Evolutionary conservation across 768 basidiomycete genomes (phyloP).

Genomic region (Naematelia aurantialba): DNA sequence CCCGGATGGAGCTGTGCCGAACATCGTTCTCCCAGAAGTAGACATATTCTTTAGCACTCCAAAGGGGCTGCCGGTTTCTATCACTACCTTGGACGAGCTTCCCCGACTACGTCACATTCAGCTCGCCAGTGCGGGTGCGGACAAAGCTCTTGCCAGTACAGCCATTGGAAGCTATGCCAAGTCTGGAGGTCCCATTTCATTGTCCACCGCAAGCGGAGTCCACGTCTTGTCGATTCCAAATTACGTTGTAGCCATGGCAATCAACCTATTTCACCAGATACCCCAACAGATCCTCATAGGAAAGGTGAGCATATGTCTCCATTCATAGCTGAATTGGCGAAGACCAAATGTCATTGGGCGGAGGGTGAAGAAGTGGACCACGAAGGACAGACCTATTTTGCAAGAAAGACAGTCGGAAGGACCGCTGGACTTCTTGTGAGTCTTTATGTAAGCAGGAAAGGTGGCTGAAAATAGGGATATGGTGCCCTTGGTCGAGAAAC

Average conservation of each 20-base stretch:
- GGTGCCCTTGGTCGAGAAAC: constrained; percentile 46
- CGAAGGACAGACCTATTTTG: constrained; percentile 24
- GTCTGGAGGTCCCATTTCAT: constrained; percentile 18
- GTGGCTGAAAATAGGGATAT: constrained; percentile 41
- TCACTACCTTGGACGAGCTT: constrained; percentile 16
- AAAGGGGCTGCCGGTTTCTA: constrained; percentile 15
- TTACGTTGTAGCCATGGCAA: constrained; percentile 33
- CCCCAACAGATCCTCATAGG: not conserved
- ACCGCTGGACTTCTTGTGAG: constrained; percentile 7
- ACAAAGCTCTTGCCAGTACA: constrained; percentile 7
- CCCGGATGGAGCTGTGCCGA: constrained; percentile 12
- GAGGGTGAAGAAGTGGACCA: constrained; percentile 22
- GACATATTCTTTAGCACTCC: constrained; percentile 27
- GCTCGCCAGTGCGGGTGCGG: constrained; percentile 35
- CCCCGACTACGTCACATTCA: constrained; percentile 41
- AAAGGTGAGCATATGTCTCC: not conserved
- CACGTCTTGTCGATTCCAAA: constrained; percentile 46
- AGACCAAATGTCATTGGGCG: constrained; percentile 30
- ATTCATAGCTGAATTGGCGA: constrained; percentile 4
- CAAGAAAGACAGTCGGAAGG: not conserved
- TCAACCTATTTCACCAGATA: constrained; percentile 21
- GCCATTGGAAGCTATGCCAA: constrained; percentile 10
- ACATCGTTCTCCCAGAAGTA: constrained; percentile 13
- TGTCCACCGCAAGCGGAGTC: constrained; percentile 42
- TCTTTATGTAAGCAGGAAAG: too few species aligned